Conservation (phyloP, 73 alveolate genomes). For the Blepharisma stoltei region DNA sequence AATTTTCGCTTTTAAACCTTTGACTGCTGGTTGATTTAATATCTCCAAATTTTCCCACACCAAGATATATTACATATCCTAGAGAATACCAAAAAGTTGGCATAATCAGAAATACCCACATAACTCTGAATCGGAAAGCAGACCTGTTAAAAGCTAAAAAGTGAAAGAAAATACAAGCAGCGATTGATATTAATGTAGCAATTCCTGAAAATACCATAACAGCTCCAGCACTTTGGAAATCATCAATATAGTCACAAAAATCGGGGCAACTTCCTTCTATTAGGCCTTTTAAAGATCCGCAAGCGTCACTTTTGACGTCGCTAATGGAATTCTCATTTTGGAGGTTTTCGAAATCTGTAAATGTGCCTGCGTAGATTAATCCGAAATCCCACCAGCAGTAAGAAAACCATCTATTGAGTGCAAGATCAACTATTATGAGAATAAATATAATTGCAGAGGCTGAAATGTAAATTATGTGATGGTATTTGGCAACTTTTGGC, state of each 20-base stretch:
- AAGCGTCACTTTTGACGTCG: conserved; percentile 13
- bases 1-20: conserved; percentile 6
- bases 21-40: not conserved
- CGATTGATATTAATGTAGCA: not conserved
- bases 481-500: not conserved
- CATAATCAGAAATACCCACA: conserved; percentile 11
- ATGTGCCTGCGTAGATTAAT: not conserved
- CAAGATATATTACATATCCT: not conserved
- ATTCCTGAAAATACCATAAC: not conserved
- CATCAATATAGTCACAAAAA: not conserved
- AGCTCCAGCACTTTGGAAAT: conserved; percentile 8
- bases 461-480: not conserved
- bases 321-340: not conserved
- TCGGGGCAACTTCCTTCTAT: conserved; percentile 5
- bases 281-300: not conserved
- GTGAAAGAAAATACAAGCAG: not conserved
- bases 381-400: conserved; percentile 33
- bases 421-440: not conserved
- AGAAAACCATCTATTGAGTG: not conserved
- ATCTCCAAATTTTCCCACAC: not conserved
- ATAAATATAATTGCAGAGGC: not conserved
- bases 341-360: not conserved
- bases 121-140: not conserved
- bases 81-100: not conserved
- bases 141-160: not conserved